phyloP scores from a whole-genome alignment of 495 filamentous ascomycete genomes.

The Lasiosphaeriaceae sp. region DNA sequence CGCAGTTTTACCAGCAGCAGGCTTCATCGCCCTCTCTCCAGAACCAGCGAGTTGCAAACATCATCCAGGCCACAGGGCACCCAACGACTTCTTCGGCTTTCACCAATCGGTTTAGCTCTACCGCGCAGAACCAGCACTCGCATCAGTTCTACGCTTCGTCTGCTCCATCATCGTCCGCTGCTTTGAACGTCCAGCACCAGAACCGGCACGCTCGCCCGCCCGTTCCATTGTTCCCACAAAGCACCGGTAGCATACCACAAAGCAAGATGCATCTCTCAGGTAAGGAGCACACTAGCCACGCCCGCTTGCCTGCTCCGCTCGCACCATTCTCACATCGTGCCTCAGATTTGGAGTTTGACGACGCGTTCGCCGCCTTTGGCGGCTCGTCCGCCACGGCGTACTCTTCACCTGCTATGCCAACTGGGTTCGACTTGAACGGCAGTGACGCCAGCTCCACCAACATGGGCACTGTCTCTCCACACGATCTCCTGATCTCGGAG shows the following conservation, averaged over 20 bases:
- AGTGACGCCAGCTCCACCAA: conserved; percentile 44
- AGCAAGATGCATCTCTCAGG: conserved; percentile 48
- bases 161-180: conserved; percentile 42
- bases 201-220: conserved; percentile 44
- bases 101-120: conserved; percentile 52
- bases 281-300: conserved; percentile 19
- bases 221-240: conserved; percentile 51
- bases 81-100: conserved; percentile 53
- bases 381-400: conserved; percentile 44
- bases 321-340: conserved; percentile 33
- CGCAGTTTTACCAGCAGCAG: conserved; percentile 29
- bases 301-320: conserved; percentile 14
- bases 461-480: conserved; percentile 76
- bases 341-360: conserved; percentile 48
- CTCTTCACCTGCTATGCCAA: conserved; percentile 49
- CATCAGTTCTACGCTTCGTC: conserved; percentile 53
- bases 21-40: conserved; percentile 40
- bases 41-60: conserved; percentile 56
- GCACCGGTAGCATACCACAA: conserved; percentile 38
- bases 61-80: conserved; percentile 57
- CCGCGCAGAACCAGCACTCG: conserved; percentile 34
- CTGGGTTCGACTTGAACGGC: conserved; percentile 40
- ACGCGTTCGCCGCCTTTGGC: conserved; percentile 46
- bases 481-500: conserved; percentile 69
- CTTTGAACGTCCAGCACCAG: conserved; percentile 40